Conservation (phyloP, 768 basidiomycete genomes). For the Boletus vermiculosoides region DNA sequence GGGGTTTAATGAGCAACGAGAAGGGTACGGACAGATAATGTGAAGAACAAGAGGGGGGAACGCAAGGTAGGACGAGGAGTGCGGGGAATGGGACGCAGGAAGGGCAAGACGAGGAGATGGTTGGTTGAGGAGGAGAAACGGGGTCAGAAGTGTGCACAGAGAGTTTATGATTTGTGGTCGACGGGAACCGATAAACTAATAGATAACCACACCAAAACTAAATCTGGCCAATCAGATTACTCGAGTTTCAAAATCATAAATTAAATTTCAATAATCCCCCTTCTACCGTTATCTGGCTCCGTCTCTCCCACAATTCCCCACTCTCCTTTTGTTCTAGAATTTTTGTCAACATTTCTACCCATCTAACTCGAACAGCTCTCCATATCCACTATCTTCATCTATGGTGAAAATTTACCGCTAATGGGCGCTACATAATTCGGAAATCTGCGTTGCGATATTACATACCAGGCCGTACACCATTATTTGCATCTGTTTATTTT, state of each 20-base stretch:
- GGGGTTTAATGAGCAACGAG: not conserved
- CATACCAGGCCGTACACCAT: slow-evolving; percentile 19
- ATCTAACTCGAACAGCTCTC: not conserved
- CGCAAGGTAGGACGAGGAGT: not conserved
- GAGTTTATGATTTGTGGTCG: slow-evolving; percentile 38
- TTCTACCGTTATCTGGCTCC: slow-evolving; percentile 1
- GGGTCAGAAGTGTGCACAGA: slow-evolving; percentile 21
- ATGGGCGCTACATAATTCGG: slow-evolving; percentile 28
- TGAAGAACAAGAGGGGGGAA: not conserved
- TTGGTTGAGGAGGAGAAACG: slow-evolving; percentile 27
- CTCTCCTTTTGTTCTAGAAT: not conserved
- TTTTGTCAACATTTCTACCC: not conserved
- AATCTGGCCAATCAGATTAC: slow-evolving; percentile 39
- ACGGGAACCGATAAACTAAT: slow-evolving; percentile 40
- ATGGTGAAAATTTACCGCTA: slow-evolving; percentile 29
- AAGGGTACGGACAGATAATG: not conserved
- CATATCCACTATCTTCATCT: slow-evolving; percentile 12
- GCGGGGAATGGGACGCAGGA: not conserved
- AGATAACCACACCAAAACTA: slow-evolving; percentile 34
- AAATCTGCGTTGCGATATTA: slow-evolving; percentile 30
- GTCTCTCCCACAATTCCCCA: not conserved
- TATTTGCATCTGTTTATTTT: slow-evolving; percentile 24
- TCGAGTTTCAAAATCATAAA: slow-evolving; percentile 26
- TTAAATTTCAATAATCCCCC: slow-evolving; percentile 19
- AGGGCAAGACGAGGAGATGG: not conserved